These are phyloP conservation scores for Pseudophaeomoniella oleicola DNA, from an alignment of 2,329 filamentous ascomycete species.

Conservation along the genomic window DNA sequence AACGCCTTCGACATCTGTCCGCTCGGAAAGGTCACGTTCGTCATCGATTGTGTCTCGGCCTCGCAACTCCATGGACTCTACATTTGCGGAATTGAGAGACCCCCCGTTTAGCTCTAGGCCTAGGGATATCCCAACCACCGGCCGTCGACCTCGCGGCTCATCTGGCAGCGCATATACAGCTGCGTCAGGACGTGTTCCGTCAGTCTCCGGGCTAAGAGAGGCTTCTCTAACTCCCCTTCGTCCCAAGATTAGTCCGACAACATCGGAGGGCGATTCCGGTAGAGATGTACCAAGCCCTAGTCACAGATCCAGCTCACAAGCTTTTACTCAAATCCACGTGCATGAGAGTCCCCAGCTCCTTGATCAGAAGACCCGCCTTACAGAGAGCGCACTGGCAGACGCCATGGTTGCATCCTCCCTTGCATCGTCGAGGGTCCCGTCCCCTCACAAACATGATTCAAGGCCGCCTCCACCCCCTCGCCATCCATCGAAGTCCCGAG, in stretches of 20 bases:
- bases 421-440: constrained; percentile 25
- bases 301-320: not conserved
- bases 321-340: not conserved
- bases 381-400: constrained; percentile 26
- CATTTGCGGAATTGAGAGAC: no score
- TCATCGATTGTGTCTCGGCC: not conserved
- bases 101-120: no score
- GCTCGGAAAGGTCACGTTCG: not conserved
- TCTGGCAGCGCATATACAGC: not conserved
- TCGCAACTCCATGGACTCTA: not conserved
- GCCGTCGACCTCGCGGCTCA: not conserved
- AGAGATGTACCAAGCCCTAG: not conserved
- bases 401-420: constrained; percentile 33
- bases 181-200: not conserved
- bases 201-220: not conserved
- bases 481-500: constrained; percentile 20
- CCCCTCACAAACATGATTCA: constrained; percentile 17
- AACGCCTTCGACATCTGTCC: not conserved
- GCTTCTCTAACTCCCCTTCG: not conserved
- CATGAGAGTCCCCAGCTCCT: not conserved
- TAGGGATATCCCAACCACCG: no score
- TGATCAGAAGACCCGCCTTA: constrained; percentile 14
- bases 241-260: not conserved
- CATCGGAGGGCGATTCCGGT: not conserved
- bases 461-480: constrained; percentile 23